phyloP scores from a whole-genome alignment of 148 eudicot species.

The Cornus suecica region DNA sequence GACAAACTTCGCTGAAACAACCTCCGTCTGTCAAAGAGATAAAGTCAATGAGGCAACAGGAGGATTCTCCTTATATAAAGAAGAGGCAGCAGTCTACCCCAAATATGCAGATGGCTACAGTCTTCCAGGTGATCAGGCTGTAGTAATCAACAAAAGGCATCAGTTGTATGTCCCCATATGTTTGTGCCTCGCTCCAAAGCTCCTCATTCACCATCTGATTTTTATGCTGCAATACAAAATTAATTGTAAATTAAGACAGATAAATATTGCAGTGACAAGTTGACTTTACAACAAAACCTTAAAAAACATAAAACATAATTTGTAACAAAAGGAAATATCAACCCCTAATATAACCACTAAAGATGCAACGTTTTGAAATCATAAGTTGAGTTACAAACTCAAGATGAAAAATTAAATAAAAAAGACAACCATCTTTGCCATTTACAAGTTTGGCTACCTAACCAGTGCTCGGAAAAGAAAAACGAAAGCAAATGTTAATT shows the following conservation, averaged over 20 bases:
- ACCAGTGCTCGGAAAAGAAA: not conserved
- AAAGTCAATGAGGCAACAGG: slow-evolving; percentile 18
- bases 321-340: not conserved
- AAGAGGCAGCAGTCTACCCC: slow-evolving; percentile 59
- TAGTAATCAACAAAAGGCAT: slow-evolving; percentile 98
- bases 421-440: not conserved
- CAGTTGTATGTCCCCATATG: slow-evolving; percentile 81
- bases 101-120: slow-evolving; percentile 82
- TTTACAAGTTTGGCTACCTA: not conserved
- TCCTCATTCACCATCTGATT: slow-evolving; percentile 92
- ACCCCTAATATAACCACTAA: not conserved
- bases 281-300: not conserved
- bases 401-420: not conserved
- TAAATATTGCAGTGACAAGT: not conserved
- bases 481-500: not conserved
- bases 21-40: slow-evolving; percentile 66
- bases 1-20: slow-evolving; percentile 72
- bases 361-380: not conserved
- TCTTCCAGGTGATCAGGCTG: slow-evolving; percentile 91
- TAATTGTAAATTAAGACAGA: not conserved
- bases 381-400: not conserved
- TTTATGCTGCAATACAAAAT: slow-evolving; percentile 55
- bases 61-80: slow-evolving; percentile 2
- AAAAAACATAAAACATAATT: not conserved
- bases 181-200: slow-evolving; percentile 86